Percentiles rank a stretch among this genome's conserved stretches.
Conservation (phyloP, 2,329 filamentous ascomycete genomes). For the Penicillium sp. region DNA sequence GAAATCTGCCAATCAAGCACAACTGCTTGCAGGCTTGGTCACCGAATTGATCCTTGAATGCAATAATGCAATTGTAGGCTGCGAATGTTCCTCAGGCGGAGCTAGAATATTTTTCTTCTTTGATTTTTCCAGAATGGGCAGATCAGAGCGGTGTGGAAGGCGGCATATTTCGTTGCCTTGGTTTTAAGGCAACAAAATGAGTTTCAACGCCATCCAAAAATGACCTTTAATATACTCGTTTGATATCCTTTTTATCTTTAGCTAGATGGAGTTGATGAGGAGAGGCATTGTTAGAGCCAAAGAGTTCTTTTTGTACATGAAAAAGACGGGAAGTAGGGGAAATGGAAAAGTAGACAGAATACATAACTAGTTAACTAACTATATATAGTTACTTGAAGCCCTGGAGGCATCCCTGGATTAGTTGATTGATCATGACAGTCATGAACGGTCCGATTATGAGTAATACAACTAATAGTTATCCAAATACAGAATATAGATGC, state of each 20-base stretch:
- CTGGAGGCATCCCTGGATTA: too few species aligned
- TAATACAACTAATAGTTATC: background rate
- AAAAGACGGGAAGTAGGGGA: background rate
- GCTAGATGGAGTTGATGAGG: background rate
- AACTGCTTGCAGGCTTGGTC: background rate
- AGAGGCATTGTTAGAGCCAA: background rate
- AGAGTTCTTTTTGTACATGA: background rate
- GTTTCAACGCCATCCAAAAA: too few species aligned
- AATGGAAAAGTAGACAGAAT: background rate
- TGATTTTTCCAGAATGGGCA: conserved; percentile 29
- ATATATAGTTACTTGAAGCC: too few species aligned
- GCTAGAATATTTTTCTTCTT: conserved; percentile 35
- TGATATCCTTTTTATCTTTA: too few species aligned
- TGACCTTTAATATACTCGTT: background rate
- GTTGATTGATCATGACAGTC: too few species aligned
- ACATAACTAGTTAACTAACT: too few species aligned
- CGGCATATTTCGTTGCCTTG: conserved; percentile 19
- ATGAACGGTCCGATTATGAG: too few species aligned
- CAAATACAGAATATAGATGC: background rate
- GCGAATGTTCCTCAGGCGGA: conserved; percentile 16
- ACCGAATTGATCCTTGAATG: background rate
- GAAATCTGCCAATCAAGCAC: background rate
- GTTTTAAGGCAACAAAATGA: background rate
- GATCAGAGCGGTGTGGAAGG: conserved; percentile 27
- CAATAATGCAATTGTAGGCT: conserved; percentile 4